phyloP scores from a whole-genome alignment of 1,139 yeast genomes.

The Geotrichum macrosporum region DNA sequence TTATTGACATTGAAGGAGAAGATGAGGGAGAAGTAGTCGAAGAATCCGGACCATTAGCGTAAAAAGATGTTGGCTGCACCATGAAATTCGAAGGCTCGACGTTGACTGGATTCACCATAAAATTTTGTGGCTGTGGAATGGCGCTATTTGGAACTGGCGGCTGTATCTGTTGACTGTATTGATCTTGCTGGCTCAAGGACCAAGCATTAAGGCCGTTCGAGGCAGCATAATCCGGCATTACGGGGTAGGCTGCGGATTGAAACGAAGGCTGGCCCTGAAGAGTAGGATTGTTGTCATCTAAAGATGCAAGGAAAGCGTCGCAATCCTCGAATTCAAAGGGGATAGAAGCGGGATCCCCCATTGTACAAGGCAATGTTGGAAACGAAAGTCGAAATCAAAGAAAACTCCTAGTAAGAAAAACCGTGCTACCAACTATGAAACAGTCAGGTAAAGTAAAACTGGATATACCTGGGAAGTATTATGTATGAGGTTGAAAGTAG shows the following conservation, averaged over 20 bases:
- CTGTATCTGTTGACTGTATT: conserved; percentile 7
- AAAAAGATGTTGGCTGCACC: conserved; percentile 13
- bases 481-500: too few species aligned
- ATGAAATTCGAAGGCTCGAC: conserved; percentile 8
- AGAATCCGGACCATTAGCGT: conserved; percentile 8
- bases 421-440: too few species aligned
- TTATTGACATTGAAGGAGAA: conserved; percentile 18
- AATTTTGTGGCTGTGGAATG: background rate
- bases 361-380: too few species aligned
- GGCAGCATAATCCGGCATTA: background rate
- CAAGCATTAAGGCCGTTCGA: conserved; percentile 6
- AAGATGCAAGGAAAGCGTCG: conserved; percentile 27
- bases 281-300: conserved; percentile 22
- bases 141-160: conserved; percentile 3
- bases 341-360: conserved; percentile 23
- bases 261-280: conserved; percentile 1
- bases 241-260: conserved; percentile 4
- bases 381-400: too few species aligned
- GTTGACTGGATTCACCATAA: conserved; percentile 3
- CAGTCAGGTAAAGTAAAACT: too few species aligned
- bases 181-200: conserved; percentile 11
- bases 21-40: conserved; percentile 15
- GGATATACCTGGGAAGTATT: too few species aligned
- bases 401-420: too few species aligned
- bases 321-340: conserved; percentile 31